Evolutionary conservation across 164 flowering plant genomes (phyloP).

Genomic region (Cinnamomum chago): DNA sequence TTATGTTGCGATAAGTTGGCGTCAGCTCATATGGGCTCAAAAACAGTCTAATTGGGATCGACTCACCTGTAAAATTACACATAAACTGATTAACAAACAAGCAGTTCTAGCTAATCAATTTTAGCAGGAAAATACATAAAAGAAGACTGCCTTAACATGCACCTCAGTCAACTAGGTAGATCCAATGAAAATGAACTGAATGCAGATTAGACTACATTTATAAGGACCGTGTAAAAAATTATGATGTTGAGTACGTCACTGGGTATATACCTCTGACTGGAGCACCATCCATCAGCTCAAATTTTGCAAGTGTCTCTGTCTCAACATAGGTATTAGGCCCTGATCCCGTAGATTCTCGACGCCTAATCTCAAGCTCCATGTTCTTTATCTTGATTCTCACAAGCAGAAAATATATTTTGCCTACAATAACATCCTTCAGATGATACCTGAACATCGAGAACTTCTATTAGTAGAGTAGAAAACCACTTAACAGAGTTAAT

Average conservation of each 20-base stretch:
- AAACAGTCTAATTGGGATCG: slow-evolving; percentile 31
- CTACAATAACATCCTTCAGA: slow-evolving; percentile 88
- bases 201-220: no score
- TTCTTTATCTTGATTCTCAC: slow-evolving; percentile 91
- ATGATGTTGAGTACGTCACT: not conserved
- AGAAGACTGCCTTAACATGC: not conserved
- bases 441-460: slow-evolving; percentile 63
- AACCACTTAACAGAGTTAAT: no score
- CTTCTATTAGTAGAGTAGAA: slow-evolving; percentile 11
- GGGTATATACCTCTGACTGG: slow-evolving; percentile 78
- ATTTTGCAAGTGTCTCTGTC: slow-evolving; percentile 92
- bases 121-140: not conserved
- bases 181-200: no score
- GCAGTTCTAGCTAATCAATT: not conserved
- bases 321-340: slow-evolving; percentile 92
- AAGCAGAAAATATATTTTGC: slow-evolving; percentile 91
- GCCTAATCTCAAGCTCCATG: slow-evolving; percentile 96
- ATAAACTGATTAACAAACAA: not conserved
- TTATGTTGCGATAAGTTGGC: slow-evolving; percentile 33
- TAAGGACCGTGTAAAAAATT: no score
- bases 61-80: slow-evolving; percentile 25
- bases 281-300: slow-evolving; percentile 97
- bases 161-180: not conserved
- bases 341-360: slow-evolving; percentile 96
- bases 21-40: slow-evolving; percentile 35